Base-by-base conservation (phyloP, 2,329 filamentous ascomycete species). In the Lecanoromycetidae sp. region DNA sequence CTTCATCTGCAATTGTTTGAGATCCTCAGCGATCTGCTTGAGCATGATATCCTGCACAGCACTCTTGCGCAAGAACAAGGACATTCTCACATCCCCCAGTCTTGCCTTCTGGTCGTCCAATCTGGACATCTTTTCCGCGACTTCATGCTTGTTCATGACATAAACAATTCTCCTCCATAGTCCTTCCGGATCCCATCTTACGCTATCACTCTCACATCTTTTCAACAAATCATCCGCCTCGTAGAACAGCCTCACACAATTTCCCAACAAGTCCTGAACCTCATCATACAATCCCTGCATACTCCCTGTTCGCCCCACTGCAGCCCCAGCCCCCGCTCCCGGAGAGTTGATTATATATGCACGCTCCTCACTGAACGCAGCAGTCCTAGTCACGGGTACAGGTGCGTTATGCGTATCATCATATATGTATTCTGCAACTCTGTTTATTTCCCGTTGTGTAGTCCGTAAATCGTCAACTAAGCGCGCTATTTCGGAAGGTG, bases 341-440 rank as follows among this genome's bases (percentile, higher is more conserved):
- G 22, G 8, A n/a, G 27, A 38, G 27, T 17, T 40, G 17, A 26
- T n/a, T 12, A 26, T 20, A 26, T 27, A 46, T 12, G 39, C 27
- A 19, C 12, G 22, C 17, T 15, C 23, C 8, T 7, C 15, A n/a
- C 23, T 27, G 13, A 20, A 33, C 27, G 10, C 9, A 7, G 20
- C 15, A n/a, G 20, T 39, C 4, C n/a, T 5, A 5, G 19, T 27
- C 13, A 25, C 25, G 23, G 6, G 23, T 17, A 27, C 9, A 5
- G 29, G 37, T 9, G 17, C 42, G 35, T 36, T 34, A 19, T 46
- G 48, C 19, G 36, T 32, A 42, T 46, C 43, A 32, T 50, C 48
- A 25, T 46, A 46, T 8, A 50, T 50, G 37, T 50, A 50, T 36
- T 46, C 48, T n/a, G 42, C 48, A 17, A 46, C 48, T n/a, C 48